phyloP scores from a whole-genome alignment of 805 yeast species.

The Yarrowia phangngaensis region DNA sequence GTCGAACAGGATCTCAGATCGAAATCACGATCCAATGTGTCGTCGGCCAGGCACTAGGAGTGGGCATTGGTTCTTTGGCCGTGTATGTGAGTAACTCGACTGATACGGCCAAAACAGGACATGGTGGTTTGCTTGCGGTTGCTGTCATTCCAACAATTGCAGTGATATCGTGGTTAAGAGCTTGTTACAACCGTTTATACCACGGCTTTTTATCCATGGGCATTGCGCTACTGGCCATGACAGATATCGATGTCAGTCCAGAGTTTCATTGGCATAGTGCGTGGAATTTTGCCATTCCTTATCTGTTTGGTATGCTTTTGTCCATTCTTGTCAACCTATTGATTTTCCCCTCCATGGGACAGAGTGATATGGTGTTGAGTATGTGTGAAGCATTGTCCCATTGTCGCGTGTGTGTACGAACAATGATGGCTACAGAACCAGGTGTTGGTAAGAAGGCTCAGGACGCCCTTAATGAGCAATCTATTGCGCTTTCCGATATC shows the following conservation, averaged over 20 bases:
- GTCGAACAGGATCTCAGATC: constrained; percentile 47
- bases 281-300: constrained; percentile 46
- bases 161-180: constrained; percentile 44
- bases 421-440: constrained; percentile 29
- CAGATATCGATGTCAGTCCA: constrained; percentile 35
- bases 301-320: constrained; percentile 44
- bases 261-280: constrained; percentile 29
- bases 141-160: constrained; percentile 44
- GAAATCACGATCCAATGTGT: constrained; percentile 46
- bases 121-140: constrained; percentile 47
- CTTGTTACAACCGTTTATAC: constrained; percentile 43
- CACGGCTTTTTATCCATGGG: constrained; percentile 36
- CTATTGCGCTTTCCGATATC: constrained; percentile 42
- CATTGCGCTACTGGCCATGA: constrained; percentile 40
- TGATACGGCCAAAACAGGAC: constrained; percentile 43
- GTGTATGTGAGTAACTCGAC: constrained; percentile 45
- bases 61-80: constrained; percentile 47
- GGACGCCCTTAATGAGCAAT: constrained; percentile 37
- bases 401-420: constrained; percentile 13
- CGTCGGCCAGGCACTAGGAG: constrained; percentile 43
- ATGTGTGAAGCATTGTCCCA: constrained; percentile 25
- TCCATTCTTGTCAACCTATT: constrained; percentile 41
- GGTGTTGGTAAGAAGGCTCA: constrained; percentile 34
- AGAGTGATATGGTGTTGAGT: constrained; percentile 31
- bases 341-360: constrained; percentile 46